Conservation (phyloP, 768 basidiomycete genomes). For the Suillus bovinus region DNA sequence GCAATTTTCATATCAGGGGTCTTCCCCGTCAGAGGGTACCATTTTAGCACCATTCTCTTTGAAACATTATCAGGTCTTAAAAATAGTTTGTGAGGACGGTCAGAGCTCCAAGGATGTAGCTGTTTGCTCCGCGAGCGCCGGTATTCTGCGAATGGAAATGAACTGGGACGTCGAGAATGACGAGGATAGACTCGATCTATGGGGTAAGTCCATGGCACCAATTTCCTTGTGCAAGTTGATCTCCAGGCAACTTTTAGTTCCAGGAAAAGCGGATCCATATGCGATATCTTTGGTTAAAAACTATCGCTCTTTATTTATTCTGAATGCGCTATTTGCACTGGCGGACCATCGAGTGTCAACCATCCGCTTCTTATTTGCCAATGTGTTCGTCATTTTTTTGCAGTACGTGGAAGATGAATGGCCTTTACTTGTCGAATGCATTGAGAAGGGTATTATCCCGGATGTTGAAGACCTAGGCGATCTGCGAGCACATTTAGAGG, state of each 20-base stretch:
- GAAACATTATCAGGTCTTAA: neutral
- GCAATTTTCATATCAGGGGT: neutral
- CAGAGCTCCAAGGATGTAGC: neutral
- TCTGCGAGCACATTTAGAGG: slow-evolving; percentile 9
- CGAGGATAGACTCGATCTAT: neutral
- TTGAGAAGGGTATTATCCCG: slow-evolving; percentile 11
- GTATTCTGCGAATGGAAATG: neutral
- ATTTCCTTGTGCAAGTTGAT: neutral
- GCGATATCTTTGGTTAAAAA: slow-evolving; percentile 22
- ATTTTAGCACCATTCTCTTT: neutral
- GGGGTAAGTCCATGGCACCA: neutral
- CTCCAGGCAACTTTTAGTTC: slow-evolving; percentile 9
- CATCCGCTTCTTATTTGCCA: slow-evolving; percentile 6
- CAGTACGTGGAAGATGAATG: slow-evolving; percentile 14
- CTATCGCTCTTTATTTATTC: slow-evolving; percentile 16
- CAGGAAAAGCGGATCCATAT: slow-evolving; percentile 18
- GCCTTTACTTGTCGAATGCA: slow-evolving; percentile 11
- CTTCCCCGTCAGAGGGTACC: neutral
- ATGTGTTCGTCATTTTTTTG: slow-evolving; percentile 12
- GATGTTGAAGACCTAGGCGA: slow-evolving; percentile 9
- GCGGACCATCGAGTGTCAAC: slow-evolving; percentile 3
- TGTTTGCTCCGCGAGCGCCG: neutral
- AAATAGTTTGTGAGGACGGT: neutral
- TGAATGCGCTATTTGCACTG: slow-evolving; percentile 15
- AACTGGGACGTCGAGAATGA: neutral